phyloP scores from a whole-genome alignment of 768 basidiomycete species.

The Clitopilus passeckerianus region DNA sequence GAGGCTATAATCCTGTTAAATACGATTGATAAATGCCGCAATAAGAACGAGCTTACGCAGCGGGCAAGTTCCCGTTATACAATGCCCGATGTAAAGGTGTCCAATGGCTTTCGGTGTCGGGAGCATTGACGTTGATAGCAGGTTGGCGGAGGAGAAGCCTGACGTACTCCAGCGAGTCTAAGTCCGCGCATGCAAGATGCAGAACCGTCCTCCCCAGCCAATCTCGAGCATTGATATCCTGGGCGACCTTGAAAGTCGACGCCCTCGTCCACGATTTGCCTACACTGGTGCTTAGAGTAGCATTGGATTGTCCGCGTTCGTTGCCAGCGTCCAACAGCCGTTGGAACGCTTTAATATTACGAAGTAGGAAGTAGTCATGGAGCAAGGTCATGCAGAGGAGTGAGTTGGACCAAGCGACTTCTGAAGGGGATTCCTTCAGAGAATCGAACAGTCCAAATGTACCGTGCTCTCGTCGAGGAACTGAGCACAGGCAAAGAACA shows the following conservation, averaged over 20 bases:
- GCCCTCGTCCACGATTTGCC: constrained; percentile 55
- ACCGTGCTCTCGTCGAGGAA: constrained; percentile 12
- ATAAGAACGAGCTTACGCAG: constrained; percentile 42
- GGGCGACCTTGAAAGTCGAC: constrained; percentile 30
- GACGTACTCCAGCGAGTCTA: constrained; percentile 74
- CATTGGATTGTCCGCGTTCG: constrained; percentile 29
- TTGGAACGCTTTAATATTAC: constrained; percentile 74
- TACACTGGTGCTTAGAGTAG: constrained; percentile 38
- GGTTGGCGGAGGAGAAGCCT: constrained; percentile 73
- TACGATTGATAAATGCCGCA: not conserved
- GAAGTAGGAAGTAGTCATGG: constrained; percentile 69
- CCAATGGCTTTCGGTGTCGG: constrained; percentile 85
- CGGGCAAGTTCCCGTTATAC: constrained; percentile 72
- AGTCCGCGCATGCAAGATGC: constrained; percentile 71
- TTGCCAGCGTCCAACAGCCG: constrained; percentile 56
- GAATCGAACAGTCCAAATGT: constrained; percentile 18
- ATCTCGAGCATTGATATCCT: constrained; percentile 70
- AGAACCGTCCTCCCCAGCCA: constrained; percentile 71
- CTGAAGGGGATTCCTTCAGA: constrained; percentile 26
- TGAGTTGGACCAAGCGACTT: constrained; percentile 28
- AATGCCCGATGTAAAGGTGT: constrained; percentile 86
- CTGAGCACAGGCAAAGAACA: constrained; percentile 16
- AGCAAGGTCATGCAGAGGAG: constrained; percentile 69
- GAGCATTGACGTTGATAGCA: constrained; percentile 70
- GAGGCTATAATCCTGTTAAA: constrained; percentile 34